These are phyloP conservation scores for Periconia sp. DNA, from an alignment of 2,329 filamentous ascomycete genomes.

Conservation along the genomic window DNA sequence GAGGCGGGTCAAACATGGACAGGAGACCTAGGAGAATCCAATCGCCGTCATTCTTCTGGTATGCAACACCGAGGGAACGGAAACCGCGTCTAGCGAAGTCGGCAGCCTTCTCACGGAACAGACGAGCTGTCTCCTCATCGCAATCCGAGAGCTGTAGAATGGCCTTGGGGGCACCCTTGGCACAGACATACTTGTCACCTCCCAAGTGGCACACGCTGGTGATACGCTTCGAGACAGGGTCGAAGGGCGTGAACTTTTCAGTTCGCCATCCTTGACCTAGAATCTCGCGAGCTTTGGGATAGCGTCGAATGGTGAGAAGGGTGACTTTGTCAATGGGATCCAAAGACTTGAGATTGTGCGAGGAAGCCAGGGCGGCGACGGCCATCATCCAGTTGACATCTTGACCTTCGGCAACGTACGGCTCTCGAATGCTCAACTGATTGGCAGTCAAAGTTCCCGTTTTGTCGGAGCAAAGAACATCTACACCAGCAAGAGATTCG, in stretches of 20 bases:
- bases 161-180: conserved; percentile 79
- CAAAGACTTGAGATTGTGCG: conserved; percentile 79
- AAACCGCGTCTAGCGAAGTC: conserved; percentile 82
- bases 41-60: conserved; percentile 76
- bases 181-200: conserved; percentile 73
- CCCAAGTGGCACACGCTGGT: conserved; percentile 72
- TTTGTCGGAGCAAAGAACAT: conserved; percentile 83
- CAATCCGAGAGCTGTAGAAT: conserved; percentile 73
- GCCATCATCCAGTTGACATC: conserved; percentile 88
- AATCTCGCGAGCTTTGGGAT: conserved; percentile 79
- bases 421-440: conserved; percentile 77
- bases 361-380: conserved; percentile 76
- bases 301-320: conserved; percentile 75
- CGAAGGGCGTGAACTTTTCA: conserved; percentile 78
- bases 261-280: conserved; percentile 77
- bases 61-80: conserved; percentile 79
- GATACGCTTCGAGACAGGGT: conserved; percentile 81
- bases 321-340: conserved; percentile 83
- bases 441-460: conserved; percentile 78
- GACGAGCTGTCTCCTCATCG: conserved; percentile 66
- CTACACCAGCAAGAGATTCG: conserved; percentile 70
- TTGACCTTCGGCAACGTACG: conserved; percentile 76
- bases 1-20: conserved; percentile 81
- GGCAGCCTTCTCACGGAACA: conserved; percentile 74
- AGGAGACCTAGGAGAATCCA: conserved; percentile 79